A percentile compares a stretch with the other conserved stretches of the same genome.
Evolutionary conservation across 495 filamentous ascomycete species (phyloP).

Genomic region (Daldinia vernicosa): DNA sequence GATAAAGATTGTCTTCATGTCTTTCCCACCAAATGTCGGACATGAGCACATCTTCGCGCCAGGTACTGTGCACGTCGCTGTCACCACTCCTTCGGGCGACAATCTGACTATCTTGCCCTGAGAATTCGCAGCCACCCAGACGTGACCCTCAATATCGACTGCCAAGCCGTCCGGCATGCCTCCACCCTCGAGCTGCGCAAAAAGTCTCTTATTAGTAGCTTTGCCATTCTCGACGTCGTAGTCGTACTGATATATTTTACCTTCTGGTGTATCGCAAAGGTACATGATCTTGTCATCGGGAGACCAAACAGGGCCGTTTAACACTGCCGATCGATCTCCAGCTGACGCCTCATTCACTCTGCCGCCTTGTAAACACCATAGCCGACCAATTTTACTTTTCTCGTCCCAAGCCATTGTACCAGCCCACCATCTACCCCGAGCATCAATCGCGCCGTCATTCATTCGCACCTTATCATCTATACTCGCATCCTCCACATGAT

Average conservation of each 20-base stretch:
- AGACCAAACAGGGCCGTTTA: not conserved
- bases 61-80: not conserved
- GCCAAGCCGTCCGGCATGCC: not conserved
- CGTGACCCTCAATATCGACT: not conserved
- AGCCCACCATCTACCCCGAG: not conserved
- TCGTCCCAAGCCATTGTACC: not conserved
- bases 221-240: not conserved
- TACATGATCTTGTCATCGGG: not conserved
- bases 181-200: not conserved
- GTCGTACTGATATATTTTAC: not conserved
- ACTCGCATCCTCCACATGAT: not conserved
- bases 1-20: not conserved
- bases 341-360: not conserved
- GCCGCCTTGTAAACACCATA: not conserved
- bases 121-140: not conserved
- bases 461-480: not conserved
- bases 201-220: not conserved
- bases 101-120: not conserved
- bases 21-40: not conserved
- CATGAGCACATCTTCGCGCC: not conserved
- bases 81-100: not conserved
- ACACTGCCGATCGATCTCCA: not conserved
- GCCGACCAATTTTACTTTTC: not conserved
- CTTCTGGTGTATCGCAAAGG: not conserved
- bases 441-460: not conserved